Percentiles rank a stretch among this genome's conserved stretches.
phyloP scores from a whole-genome alignment of 495 filamentous ascomycete genomes.

The Haplographium delicatum region DNA sequence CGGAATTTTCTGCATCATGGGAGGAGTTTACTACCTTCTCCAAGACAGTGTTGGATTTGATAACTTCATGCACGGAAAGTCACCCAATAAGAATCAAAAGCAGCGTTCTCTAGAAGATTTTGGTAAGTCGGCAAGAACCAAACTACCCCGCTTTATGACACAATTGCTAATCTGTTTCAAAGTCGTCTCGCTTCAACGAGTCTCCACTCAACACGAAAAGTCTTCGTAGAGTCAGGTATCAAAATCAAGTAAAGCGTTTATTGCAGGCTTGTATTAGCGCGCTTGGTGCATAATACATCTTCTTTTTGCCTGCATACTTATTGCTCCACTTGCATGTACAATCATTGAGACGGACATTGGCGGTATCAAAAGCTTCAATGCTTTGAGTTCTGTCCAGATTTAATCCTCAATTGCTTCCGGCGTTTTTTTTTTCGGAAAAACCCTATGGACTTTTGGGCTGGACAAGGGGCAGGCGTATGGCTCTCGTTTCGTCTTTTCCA shows the following conservation, averaged over 20 bases:
- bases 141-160: constrained; percentile 1
- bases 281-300: neutral
- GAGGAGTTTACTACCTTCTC: constrained; percentile 66
- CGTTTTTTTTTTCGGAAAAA: too few species aligned
- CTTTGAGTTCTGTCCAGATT: too few species aligned
- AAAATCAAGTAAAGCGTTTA: neutral
- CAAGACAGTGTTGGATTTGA: constrained; percentile 73
- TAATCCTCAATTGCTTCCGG: too few species aligned
- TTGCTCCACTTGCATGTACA: neutral
- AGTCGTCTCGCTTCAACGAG: constrained; percentile 80
- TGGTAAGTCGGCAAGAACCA: constrained; percentile 46
- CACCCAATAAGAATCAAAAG: constrained; percentile 65
- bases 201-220: constrained; percentile 80
- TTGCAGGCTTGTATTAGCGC: neutral
- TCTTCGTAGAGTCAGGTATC: constrained; percentile 52
- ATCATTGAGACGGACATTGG: neutral
- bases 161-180: constrained; percentile 26
- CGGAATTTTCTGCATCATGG: constrained; percentile 71
- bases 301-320: neutral
- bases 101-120: constrained; percentile 82
- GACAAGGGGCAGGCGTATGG: too few species aligned
- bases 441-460: too few species aligned
- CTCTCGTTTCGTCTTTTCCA: too few species aligned
- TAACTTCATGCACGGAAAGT: constrained; percentile 88
- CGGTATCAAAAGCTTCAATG: too few species aligned